Base-by-base conservation (phyloP, 257 asterid species). In the Primulina eburnea region DNA sequence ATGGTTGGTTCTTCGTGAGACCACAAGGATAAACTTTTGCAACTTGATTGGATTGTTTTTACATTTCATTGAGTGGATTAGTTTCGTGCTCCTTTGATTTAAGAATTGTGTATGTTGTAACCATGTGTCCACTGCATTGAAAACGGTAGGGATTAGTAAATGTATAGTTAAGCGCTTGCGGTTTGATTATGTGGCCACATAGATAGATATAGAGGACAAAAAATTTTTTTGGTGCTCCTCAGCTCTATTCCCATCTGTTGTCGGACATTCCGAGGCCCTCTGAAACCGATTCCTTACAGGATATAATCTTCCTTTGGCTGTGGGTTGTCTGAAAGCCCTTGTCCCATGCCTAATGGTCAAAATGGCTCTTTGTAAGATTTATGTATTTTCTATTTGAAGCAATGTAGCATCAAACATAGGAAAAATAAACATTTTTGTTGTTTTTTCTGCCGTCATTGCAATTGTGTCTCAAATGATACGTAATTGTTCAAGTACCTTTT, bases 1-100 rank as follows among this genome's bases (percentile, higher is more conserved):
- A 73, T 20, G 56, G 29, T 64, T 60, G 56, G 29, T 64, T 60
- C 58, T 35, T 10, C 66, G 60, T 60, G 76, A 21, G 65, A 75
- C 66, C 16, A 5, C 50, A 20, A 18, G 52, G 24, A 43, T 28
- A 40, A 38, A 24, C 20, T 26, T 30, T 55, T 62, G 35, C 60
- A 6, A 40, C 26, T 62, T 68, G 21, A 40, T 70, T 65, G 35
- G 65, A 17, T 29, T 18, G 16, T 52, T 56, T 69, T 47, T 14
- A 4, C 1, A 3, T 4, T 69, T 69, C 67, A 34, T 60, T 21
- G 26, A 53, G 17, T 56, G 20, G 64, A 57, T 43, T 77, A 29
- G 7, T 24, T 73, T 30, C 52, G 56, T 34, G 67, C 43, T 65
- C 52, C 20, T 32, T 64, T 29, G 58, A 20, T 62, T 60, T 40